Percentiles rank a stretch among this genome's conserved stretches.
phyloP scores from a whole-genome alignment of 2,329 filamentous ascomycete genomes.

The Pseudocercospora fuligena region DNA sequence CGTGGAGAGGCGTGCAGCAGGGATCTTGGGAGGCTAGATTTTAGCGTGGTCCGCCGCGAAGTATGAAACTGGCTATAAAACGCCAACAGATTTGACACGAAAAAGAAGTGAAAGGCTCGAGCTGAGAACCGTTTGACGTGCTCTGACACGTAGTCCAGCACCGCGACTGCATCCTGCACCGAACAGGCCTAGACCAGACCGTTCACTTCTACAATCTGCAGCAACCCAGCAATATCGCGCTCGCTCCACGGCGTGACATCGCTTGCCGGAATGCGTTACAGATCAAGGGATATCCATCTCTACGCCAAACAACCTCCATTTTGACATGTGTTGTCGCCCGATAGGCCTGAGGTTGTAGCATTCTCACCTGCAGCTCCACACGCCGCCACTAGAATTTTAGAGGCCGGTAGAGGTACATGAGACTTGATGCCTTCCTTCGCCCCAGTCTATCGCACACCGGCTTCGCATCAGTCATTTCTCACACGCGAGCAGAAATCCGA shows the following conservation, averaged over 20 bases:
- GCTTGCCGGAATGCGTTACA: not conserved
- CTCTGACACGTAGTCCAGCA: no score
- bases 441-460: constrained; percentile 34
- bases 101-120: no score
- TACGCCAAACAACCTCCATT: not conserved
- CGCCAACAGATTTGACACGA: no score
- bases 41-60: not conserved
- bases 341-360: not conserved
- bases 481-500: constrained; percentile 33
- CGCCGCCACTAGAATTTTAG: not conserved
- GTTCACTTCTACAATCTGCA: no score
- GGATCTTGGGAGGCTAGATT: not conserved
- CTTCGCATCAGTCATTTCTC: constrained; percentile 33
- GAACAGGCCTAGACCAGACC: no score
- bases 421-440: constrained; percentile 36
- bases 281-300: not conserved
- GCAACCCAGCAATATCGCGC: no score
- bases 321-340: constrained; percentile 2
- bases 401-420: not conserved
- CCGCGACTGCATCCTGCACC: no score
- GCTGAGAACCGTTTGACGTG: no score
- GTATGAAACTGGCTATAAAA: not conserved
- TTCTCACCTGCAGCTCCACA: not conserved
- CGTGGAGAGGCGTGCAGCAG: not conserved
- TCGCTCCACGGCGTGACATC: not conserved